These are phyloP conservation scores for Wickerhamiella spandovensis DNA, from an alignment of 805 yeast species.

Conservation along the genomic window DNA sequence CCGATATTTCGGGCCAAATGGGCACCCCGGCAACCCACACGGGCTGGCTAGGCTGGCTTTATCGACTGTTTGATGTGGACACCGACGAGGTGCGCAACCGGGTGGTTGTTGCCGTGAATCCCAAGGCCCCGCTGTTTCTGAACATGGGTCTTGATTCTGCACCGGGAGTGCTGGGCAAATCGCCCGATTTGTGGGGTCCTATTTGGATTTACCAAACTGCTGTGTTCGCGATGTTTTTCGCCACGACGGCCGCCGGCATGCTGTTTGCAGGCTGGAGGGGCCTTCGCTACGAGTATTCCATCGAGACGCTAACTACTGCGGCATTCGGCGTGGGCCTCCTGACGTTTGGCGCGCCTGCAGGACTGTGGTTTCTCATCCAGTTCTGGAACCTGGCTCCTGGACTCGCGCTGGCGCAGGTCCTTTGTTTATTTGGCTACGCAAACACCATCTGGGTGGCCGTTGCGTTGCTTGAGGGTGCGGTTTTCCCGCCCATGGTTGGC, in stretches of 20 bases:
- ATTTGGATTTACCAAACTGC: constrained; percentile 84
- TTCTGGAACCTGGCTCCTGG: constrained; percentile 42
- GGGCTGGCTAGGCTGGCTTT: constrained; percentile 2
- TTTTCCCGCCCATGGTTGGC: constrained; percentile 37
- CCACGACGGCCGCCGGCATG: constrained; percentile 55
- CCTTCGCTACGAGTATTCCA: constrained; percentile 42
- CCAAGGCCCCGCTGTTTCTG: constrained; percentile 22
- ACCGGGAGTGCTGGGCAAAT: constrained; percentile 22
- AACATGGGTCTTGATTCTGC: constrained; percentile 17
- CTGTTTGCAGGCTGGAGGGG: constrained; percentile 36
- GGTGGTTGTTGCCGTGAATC: constrained; percentile 44
- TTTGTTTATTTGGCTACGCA: constrained; percentile 77
- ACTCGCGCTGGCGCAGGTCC: constrained; percentile 36
- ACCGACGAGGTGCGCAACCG: constrained; percentile 47
- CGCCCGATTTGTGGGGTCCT: constrained; percentile 73
- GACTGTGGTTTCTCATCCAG: constrained; percentile 37
- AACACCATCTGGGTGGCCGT: constrained; percentile 79
- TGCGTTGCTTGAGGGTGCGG: constrained; percentile 44
- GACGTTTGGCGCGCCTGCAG: constrained; percentile 49
- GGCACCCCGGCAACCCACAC: not conserved
- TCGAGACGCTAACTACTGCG: constrained; percentile 51
- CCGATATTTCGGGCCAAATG: not conserved
- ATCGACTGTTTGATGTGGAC: constrained; percentile 42
- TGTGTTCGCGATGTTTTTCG: constrained; percentile 58
- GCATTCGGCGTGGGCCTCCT: constrained; percentile 65